Evolutionary conservation across 148 eudicot species (phyloP).

Genomic region (Tetragonia tetragonoides): DNA sequence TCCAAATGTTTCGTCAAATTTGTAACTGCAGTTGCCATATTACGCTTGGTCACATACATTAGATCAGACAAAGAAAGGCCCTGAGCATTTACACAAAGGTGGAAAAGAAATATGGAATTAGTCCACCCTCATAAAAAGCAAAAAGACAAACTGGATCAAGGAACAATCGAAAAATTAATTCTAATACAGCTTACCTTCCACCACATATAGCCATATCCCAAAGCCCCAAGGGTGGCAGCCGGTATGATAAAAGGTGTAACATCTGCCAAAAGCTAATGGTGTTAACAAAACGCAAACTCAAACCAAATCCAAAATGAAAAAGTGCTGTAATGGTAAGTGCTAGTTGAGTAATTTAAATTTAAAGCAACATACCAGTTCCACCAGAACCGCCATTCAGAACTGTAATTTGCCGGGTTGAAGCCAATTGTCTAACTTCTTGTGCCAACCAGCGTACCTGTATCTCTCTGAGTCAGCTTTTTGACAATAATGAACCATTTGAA

Average conservation of each 20-base stretch:
- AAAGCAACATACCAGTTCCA: constrained; percentile 34
- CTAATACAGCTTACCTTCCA: constrained; percentile 67
- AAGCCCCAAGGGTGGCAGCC: constrained; percentile 75
- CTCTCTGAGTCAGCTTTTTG: constrained; percentile 8
- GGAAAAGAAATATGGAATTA: not conserved
- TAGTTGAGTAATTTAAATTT: not conserved
- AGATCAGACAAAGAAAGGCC: constrained; percentile 84
- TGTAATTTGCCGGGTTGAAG: constrained; percentile 65
- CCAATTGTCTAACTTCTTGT: constrained; percentile 72
- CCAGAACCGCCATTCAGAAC: constrained; percentile 75
- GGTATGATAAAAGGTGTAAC: constrained; percentile 56
- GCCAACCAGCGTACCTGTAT: constrained; percentile 81
- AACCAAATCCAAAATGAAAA: not conserved
- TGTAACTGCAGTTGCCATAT: constrained; percentile 76
- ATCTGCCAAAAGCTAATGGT: constrained; percentile 32
- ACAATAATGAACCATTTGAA: constrained; percentile 3
- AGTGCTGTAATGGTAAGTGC: not conserved
- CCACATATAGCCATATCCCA: constrained; percentile 98
- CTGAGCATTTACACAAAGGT: constrained; percentile 32
- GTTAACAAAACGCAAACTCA: constrained; percentile 9
- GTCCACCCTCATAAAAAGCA: not conserved
- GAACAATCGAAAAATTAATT: not conserved
- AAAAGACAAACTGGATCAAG: not conserved
- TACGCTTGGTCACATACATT: constrained; percentile 87
- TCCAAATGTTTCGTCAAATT: constrained; percentile 85